Evolutionary conservation across 805 yeast genomes (phyloP).

Genomic region (Candida sakaeoensis): DNA sequence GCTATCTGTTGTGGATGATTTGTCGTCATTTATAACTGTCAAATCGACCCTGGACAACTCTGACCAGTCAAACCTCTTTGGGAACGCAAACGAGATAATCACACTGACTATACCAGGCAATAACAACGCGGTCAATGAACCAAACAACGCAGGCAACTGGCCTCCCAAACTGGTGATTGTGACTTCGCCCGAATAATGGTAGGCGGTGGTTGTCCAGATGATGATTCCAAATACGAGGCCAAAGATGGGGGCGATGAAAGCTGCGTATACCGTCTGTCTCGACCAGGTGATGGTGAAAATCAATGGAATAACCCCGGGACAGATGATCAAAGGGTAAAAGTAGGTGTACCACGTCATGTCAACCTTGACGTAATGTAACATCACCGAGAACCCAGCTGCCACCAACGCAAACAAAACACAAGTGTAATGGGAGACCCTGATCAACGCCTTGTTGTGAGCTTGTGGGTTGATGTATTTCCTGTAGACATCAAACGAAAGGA

Average conservation of each 20-base stretch:
- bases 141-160: slow-evolving; percentile 33
- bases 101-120: slow-evolving; percentile 28
- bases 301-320: slow-evolving; percentile 38
- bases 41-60: slow-evolving; percentile 20
- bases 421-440: slow-evolving; percentile 38
- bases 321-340: slow-evolving; percentile 32
- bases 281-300: slow-evolving; percentile 32
- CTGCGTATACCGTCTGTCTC: slow-evolving; percentile 25
- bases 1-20: not conserved
- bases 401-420: slow-evolving; percentile 38
- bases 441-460: slow-evolving; percentile 41
- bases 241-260: slow-evolving; percentile 26
- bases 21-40: slow-evolving; percentile 10
- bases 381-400: slow-evolving; percentile 36
- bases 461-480: slow-evolving; percentile 39
- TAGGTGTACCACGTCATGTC: slow-evolving; percentile 31
- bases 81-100: slow-evolving; percentile 23
- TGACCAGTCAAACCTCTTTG: slow-evolving; percentile 28
- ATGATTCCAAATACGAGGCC: slow-evolving; percentile 27
- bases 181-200: slow-evolving; percentile 23
- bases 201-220: slow-evolving; percentile 30
- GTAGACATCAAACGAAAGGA: slow-evolving; percentile 45
- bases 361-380: slow-evolving; percentile 27
- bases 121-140: slow-evolving; percentile 29
- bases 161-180: slow-evolving; percentile 23